A percentile compares a stretch with the other conserved stretches of the same genome.
These are phyloP conservation scores for Krasilnikovozyma curviuscula DNA, from an alignment of 768 basidiomycete species.

Conservation along the genomic window DNA sequence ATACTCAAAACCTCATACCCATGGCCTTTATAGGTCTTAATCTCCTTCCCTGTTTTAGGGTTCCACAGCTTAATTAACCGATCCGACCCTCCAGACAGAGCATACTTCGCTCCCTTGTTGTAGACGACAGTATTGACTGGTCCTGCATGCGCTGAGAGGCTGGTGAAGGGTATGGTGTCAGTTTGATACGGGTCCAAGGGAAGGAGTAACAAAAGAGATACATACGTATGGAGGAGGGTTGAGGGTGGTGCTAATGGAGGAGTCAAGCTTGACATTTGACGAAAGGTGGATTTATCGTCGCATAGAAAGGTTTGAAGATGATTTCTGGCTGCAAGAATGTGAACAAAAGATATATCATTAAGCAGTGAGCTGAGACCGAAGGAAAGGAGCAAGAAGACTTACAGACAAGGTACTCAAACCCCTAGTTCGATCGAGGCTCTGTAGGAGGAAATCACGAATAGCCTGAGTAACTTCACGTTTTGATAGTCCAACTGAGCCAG, in stretches of 20 bases:
- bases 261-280: background rate
- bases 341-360: no score
- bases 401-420: no score
- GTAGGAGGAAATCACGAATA: no score
- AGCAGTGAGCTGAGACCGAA: no score
- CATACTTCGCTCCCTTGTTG: slow-evolving; percentile 76
- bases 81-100: slow-evolving; percentile 86
- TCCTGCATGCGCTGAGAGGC: slow-evolving; percentile 32
- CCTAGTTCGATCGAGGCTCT: no score
- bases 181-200: background rate
- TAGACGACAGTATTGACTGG: slow-evolving; percentile 81
- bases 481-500: no score
- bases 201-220: background rate
- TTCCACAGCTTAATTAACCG: slow-evolving; percentile 82
- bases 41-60: slow-evolving; percentile 60
- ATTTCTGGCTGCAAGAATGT: no score
- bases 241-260: background rate
- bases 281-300: background rate
- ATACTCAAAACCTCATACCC: slow-evolving; percentile 89
- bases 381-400: no score
- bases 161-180: slow-evolving; percentile 5
- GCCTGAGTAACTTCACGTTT: no score
- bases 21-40: slow-evolving; percentile 77
- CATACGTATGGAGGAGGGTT: slow-evolving; percentile 2
- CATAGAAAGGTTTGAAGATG: no score